Conservation (phyloP, 1,139 yeast species). For the Geotrichum phurueaensis region DNA sequence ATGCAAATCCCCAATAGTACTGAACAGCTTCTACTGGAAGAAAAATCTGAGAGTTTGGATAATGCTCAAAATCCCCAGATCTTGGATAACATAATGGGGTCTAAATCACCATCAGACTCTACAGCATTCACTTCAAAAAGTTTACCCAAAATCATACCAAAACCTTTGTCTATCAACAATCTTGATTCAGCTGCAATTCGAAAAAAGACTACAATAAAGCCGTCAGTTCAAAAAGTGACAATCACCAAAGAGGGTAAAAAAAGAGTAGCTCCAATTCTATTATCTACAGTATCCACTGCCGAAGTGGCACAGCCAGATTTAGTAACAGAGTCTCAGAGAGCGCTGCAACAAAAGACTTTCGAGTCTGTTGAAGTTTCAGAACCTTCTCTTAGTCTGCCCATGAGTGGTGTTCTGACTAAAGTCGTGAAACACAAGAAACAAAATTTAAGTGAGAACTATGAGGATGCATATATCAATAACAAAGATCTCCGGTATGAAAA, state of each 20-base stretch:
- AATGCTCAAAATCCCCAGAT: slow-evolving; percentile 4
- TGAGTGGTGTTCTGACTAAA: slow-evolving; percentile 38
- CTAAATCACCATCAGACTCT: background rate
- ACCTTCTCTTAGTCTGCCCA: slow-evolving; percentile 38
- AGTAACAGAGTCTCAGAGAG: slow-evolving; percentile 12
- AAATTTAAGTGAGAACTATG: background rate
- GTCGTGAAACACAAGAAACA: slow-evolving; percentile 46
- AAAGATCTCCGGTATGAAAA: slow-evolving; percentile 22
- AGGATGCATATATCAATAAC: background rate
- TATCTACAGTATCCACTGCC: slow-evolving; percentile 45
- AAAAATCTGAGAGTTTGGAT: slow-evolving; percentile 12
- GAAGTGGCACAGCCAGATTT: slow-evolving; percentile 1
- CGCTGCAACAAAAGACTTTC: slow-evolving; percentile 4
- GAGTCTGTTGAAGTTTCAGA: slow-evolving; percentile 33
- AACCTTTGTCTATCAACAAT: background rate
- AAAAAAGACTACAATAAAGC: slow-evolving; percentile 20
- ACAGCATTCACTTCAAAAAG: background rate
- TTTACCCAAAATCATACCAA: background rate
- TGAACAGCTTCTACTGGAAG: slow-evolving; percentile 18
- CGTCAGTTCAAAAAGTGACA: slow-evolving; percentile 44
- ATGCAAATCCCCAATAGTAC: slow-evolving; percentile 18
- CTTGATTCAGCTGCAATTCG: slow-evolving; percentile 19
- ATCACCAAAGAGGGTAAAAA: slow-evolving; percentile 77
- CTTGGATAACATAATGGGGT: slow-evolving; percentile 10
- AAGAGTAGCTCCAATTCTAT: slow-evolving; percentile 78